phyloP scores from a whole-genome alignment of 1,284 basidiomycete species.

The Boletus smithii region DNA sequence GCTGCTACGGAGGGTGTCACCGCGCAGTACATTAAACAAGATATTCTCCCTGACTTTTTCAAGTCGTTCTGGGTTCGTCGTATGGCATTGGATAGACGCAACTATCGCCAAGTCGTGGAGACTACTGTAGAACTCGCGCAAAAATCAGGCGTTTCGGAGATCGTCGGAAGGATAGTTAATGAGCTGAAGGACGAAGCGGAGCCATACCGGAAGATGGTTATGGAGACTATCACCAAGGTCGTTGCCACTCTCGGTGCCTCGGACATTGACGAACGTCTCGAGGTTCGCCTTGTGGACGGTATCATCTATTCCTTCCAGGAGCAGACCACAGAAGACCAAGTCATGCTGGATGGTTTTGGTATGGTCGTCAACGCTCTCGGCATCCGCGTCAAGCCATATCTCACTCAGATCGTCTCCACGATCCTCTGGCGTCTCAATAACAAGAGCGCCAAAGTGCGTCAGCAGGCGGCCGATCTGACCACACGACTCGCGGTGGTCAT shows the following conservation, averaged over 20 bases:
- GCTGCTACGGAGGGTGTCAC: conserved; percentile 97
- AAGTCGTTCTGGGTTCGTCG: conserved; percentile 97
- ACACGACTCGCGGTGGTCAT: conserved; percentile 94
- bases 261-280: conserved; percentile 94
- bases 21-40: conserved; percentile 90
- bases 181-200: conserved; percentile 97
- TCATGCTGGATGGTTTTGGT: conserved; percentile 98
- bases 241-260: conserved; percentile 89
- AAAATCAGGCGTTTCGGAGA: conserved; percentile 94
- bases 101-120: conserved; percentile 97
- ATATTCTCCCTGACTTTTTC: conserved; percentile 99
- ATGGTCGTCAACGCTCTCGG: conserved; percentile 96
- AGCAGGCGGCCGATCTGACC: conserved; percentile 97
- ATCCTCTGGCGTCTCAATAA: conserved; percentile 99
- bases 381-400: conserved; percentile 97
- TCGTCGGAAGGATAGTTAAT: conserved; percentile 92
- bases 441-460: conserved; percentile 98
- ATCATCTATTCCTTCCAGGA: conserved; percentile 99
- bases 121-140: conserved; percentile 97
- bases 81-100: conserved; percentile 96
- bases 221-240: conserved; percentile 99
- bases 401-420: conserved; percentile 99
- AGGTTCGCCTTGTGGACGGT: conserved; percentile 93
- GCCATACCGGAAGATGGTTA: conserved; percentile 99
- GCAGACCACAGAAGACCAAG: conserved; percentile 97